phyloP scores from a whole-genome alignment of 495 filamentous ascomycete genomes.

The Elasticomyces elasticus region DNA sequence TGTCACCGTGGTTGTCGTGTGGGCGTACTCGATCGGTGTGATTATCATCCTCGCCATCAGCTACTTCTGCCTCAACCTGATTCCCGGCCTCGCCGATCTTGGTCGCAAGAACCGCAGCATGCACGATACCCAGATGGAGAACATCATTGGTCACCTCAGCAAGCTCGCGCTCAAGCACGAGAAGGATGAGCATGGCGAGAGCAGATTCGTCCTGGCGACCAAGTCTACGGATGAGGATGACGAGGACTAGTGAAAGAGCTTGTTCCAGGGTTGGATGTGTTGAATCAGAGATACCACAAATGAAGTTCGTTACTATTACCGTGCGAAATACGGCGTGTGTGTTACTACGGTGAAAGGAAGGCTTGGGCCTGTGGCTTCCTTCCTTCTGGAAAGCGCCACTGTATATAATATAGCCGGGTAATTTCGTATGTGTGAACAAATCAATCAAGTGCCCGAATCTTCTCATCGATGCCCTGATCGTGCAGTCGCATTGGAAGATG shows the following conservation, averaged over 20 bases:
- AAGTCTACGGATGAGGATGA: slow-evolving; percentile 59
- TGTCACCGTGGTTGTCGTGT: slow-evolving; percentile 70
- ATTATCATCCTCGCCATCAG: slow-evolving; percentile 69
- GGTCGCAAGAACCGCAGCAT: slow-evolving; percentile 67
- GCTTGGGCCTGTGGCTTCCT: neutral
- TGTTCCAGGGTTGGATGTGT: neutral
- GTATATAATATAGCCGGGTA: slow-evolving; percentile 3
- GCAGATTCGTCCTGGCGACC: slow-evolving; percentile 50
- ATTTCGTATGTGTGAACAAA: neutral
- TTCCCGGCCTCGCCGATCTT: slow-evolving; percentile 61
- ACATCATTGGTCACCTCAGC: slow-evolving; percentile 63
- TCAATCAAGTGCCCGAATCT: neutral
- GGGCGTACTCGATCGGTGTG: slow-evolving; percentile 68
- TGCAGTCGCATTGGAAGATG: too few relatives aligned
- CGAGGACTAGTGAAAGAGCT: slow-evolving; percentile 43
- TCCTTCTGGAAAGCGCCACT: slow-evolving; percentile 3
- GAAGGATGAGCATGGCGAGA: slow-evolving; percentile 41
- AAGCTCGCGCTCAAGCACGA: slow-evolving; percentile 69
- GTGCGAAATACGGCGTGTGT: neutral
- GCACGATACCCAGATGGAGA: slow-evolving; percentile 70
- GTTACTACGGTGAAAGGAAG: slow-evolving; percentile 1
- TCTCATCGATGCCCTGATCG: too few relatives aligned
- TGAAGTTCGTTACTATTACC: neutral
- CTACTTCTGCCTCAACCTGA: slow-evolving; percentile 63
- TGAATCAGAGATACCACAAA: neutral